These are phyloP conservation scores for Wickerhamiella parazyma DNA, from an alignment of 805 yeast species.

Conservation along the genomic window DNA sequence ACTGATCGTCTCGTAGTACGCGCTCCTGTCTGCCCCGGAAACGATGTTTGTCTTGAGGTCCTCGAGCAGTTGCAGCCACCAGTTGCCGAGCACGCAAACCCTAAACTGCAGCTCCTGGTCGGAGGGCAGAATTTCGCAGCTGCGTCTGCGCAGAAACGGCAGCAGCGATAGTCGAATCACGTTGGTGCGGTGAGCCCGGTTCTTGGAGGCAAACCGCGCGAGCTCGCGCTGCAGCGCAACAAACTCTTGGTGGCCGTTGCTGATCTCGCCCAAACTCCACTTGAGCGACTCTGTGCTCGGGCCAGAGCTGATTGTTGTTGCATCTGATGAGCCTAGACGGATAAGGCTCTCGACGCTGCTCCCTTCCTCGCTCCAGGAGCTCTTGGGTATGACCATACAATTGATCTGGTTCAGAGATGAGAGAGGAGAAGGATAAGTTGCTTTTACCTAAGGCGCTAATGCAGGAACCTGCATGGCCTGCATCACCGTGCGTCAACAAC, in stretches of 20 bases:
- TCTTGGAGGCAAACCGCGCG: slow-evolving; percentile 11
- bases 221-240: slow-evolving; percentile 13
- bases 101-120: slow-evolving; percentile 17
- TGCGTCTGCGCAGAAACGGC: slow-evolving; percentile 26
- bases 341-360: slow-evolving; percentile 4
- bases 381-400: slow-evolving; percentile 3
- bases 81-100: slow-evolving; percentile 22
- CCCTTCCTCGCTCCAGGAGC: slow-evolving; percentile 9
- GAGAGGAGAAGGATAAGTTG: background rate
- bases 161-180: slow-evolving; percentile 31
- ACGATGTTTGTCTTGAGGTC: slow-evolving; percentile 21
- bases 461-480: background rate
- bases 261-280: background rate
- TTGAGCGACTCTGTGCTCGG: slow-evolving; percentile 1
- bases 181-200: slow-evolving; percentile 22
- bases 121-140: slow-evolving; percentile 18
- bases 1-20: slow-evolving; percentile 30
- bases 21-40: slow-evolving; percentile 27
- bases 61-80: slow-evolving; percentile 29
- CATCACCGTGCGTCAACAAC: no score
- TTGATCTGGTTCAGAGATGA: background rate
- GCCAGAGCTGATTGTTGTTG: slow-evolving; percentile 11
- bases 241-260: slow-evolving; percentile 11
- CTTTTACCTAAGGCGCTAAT: background rate
- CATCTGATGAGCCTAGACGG: slow-evolving; percentile 10